Evolutionary conservation across 805 yeast species (phyloP).

Genomic region (Alloascoidea africana): DNA sequence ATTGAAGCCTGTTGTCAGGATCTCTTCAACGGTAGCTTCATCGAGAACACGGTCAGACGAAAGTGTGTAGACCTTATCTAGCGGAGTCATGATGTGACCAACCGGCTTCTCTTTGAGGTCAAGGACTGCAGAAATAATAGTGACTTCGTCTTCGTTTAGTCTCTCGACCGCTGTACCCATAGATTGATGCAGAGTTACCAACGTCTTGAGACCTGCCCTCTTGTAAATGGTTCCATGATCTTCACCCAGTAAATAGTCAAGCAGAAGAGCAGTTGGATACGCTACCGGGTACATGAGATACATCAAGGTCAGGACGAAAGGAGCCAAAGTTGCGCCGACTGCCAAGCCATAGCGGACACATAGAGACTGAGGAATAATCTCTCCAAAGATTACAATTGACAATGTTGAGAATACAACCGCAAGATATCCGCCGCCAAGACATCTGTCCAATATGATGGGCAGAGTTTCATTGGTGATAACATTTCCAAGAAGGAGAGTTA

Average conservation of each 20-base stretch:
- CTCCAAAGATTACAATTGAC: constrained; percentile 88
- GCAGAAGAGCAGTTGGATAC: constrained; percentile 70
- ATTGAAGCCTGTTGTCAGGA: constrained; percentile 86
- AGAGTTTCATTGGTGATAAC: constrained; percentile 90
- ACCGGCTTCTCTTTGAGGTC: constrained; percentile 90
- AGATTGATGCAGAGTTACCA: constrained; percentile 83
- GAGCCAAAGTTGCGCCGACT: constrained; percentile 82
- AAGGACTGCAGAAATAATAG: constrained; percentile 85
- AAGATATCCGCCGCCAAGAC: constrained; percentile 95
- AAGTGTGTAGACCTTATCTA: constrained; percentile 79
- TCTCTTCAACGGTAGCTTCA: constrained; percentile 74
- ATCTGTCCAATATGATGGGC: constrained; percentile 85
- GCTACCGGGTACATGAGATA: constrained; percentile 85
- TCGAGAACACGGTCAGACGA: constrained; percentile 74
- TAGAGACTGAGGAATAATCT: constrained; percentile 86
- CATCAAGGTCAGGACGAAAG: constrained; percentile 76
- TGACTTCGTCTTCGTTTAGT: constrained; percentile 87
- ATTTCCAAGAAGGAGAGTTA: constrained; percentile 55
- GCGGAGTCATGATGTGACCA: constrained; percentile 83
- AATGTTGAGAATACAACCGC: constrained; percentile 90
- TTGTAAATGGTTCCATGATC: constrained; percentile 94
- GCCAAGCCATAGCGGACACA: constrained; percentile 89
- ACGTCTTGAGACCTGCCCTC: constrained; percentile 82
- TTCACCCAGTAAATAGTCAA: constrained; percentile 79
- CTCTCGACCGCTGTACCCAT: constrained; percentile 97